Evolutionary conservation across 169 alveolate species (phyloP).

Genomic region (Plasmodium coatneyi): DNA sequence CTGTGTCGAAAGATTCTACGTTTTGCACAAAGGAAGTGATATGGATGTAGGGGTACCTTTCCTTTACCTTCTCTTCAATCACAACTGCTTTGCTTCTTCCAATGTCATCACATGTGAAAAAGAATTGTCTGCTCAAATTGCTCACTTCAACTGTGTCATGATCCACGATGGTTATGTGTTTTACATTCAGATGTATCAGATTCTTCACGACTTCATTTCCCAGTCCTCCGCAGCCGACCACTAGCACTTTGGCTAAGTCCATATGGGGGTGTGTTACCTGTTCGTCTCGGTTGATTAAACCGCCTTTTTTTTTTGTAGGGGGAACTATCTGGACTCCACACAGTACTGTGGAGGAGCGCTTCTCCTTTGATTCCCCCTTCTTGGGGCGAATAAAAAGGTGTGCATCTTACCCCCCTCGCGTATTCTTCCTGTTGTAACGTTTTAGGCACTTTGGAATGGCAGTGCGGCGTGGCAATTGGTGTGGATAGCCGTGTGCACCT

Average conservation of each 20-base stretch:
- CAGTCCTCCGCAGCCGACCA: slow-evolving; percentile 79
- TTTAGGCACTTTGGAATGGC: background rate
- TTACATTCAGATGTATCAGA: slow-evolving; percentile 48
- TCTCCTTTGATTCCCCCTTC: background rate
- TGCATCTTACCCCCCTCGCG: background rate
- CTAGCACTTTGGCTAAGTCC: slow-evolving; percentile 30
- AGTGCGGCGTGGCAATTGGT: background rate
- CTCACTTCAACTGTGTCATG: slow-evolving; percentile 77
- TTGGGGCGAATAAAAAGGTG: background rate
- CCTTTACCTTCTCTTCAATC: background rate
- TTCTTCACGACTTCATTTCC: slow-evolving; percentile 80
- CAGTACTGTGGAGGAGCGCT: background rate
- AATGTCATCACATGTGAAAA: slow-evolving; percentile 58
- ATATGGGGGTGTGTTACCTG: background rate
- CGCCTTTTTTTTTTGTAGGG: background rate
- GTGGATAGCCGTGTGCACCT: too few relatives aligned
- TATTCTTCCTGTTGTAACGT: background rate
- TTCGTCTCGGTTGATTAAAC: background rate
- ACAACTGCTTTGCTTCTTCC: slow-evolving; percentile 12
- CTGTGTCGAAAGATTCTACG: slow-evolving; percentile 24
- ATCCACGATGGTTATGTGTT: slow-evolving; percentile 76
- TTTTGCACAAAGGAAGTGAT: background rate
- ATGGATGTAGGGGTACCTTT: slow-evolving; percentile 33
- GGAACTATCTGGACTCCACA: background rate
- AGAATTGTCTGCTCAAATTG: slow-evolving; percentile 79